A percentile compares a stretch with the other conserved stretches of the same genome.
Evolutionary conservation across 139 green algal genomes (phyloP).

Genomic region (Micractinium conductrix): DNA sequence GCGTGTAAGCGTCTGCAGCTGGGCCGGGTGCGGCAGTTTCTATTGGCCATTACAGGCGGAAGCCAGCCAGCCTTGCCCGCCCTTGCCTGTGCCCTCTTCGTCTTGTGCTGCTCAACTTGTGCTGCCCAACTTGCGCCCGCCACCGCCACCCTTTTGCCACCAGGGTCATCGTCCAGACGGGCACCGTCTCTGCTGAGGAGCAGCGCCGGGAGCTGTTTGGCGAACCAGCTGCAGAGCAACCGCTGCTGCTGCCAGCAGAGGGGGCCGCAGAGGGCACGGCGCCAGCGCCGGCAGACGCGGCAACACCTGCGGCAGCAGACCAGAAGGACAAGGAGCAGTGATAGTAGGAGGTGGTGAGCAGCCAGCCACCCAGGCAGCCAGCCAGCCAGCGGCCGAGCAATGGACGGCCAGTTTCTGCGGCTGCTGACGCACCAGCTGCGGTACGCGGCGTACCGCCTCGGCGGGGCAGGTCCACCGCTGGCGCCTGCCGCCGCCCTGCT

Average conservation of each 20-base stretch:
- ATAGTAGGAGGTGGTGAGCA: too few relatives aligned
- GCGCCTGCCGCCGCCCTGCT: neutral
- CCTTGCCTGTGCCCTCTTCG: too few relatives aligned
- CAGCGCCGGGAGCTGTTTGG: conserved; percentile 55
- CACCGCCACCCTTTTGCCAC: too few relatives aligned
- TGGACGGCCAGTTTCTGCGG: neutral
- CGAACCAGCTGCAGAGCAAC: too few relatives aligned
- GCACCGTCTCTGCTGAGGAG: conserved; percentile 30
- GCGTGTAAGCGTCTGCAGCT: too few relatives aligned
- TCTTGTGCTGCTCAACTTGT: too few relatives aligned
- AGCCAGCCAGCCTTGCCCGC: too few relatives aligned
- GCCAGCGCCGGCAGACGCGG: neutral
- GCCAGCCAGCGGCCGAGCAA: neutral
- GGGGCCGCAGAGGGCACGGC: too few relatives aligned
- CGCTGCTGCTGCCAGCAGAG: neutral
- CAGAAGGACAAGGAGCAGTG: conserved; percentile 6
- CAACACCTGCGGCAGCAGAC: neutral
- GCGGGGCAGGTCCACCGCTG: neutral
- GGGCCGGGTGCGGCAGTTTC: too few relatives aligned
- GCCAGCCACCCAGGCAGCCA: neutral
- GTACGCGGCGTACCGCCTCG: neutral
- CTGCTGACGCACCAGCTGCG: conserved; percentile 9
- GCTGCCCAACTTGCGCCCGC: too few relatives aligned
- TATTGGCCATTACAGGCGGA: too few relatives aligned
- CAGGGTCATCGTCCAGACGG: conserved; percentile 58